Conservation (phyloP, 495 filamentous ascomycete species). For the Neurospora intermedia region DNA sequence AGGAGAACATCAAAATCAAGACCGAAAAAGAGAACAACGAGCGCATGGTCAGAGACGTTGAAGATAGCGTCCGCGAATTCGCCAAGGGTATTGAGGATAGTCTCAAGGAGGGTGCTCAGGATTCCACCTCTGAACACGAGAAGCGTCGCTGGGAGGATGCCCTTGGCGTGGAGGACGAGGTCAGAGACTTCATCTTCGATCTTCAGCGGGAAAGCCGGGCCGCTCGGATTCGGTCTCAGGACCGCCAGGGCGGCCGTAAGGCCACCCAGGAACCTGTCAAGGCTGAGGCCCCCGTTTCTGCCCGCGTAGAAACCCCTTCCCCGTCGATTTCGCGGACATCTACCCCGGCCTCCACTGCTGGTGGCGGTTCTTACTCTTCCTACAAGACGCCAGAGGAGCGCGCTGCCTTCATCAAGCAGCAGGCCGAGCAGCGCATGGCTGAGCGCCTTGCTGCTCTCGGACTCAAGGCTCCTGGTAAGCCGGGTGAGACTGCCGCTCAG, state of each 20-base stretch:
- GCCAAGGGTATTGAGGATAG: constrained; percentile 71
- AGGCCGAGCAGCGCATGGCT: constrained; percentile 96
- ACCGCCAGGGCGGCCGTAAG: constrained; percentile 35
- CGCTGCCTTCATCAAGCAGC: constrained; percentile 91
- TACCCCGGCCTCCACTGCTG: constrained; percentile 31
- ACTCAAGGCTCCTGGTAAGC: constrained; percentile 63
- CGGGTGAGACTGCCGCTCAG: constrained; percentile 69
- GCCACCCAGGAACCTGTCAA: constrained; percentile 34
- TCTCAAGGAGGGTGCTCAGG: constrained; percentile 69
- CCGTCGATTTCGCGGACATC: constrained; percentile 31
- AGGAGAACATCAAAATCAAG: constrained; percentile 70
- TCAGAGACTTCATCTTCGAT: constrained; percentile 96
- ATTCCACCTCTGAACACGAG: constrained; percentile 69
- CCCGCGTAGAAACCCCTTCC: constrained; percentile 27
- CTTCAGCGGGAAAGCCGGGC: constrained; percentile 74
- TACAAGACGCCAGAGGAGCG: constrained; percentile 87
- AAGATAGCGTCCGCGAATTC: constrained; percentile 92
- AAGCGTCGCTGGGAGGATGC: constrained; percentile 92
- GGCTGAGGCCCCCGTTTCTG: constrained; percentile 29
- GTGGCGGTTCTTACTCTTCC: constrained; percentile 55
- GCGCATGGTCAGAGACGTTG: constrained; percentile 90
- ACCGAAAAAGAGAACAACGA: constrained; percentile 89
- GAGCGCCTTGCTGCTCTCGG: constrained; percentile 91
- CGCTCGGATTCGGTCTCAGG: constrained; percentile 63
- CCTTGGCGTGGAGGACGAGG: constrained; percentile 89